Conservation (phyloP, 176 grass and related monocot genomes). For the Luzula sylvatica region DNA sequence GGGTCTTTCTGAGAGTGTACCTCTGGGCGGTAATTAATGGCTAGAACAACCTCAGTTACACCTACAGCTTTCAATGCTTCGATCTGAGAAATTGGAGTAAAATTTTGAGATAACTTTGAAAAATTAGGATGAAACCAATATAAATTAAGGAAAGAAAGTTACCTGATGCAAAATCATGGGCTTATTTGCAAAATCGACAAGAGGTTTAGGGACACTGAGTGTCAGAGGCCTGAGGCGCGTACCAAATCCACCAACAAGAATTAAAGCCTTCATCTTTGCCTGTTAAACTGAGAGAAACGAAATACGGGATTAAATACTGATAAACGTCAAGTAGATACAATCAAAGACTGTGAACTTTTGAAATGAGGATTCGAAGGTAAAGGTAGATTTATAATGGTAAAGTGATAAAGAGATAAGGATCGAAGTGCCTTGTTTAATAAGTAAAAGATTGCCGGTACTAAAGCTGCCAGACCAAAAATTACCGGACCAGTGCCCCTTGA, state of each 20-base stretch:
- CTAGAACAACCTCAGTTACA: slow-evolving; percentile 77
- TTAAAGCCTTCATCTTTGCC: slow-evolving; percentile 74
- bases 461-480: too few species aligned
- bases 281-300: slow-evolving; percentile 4
- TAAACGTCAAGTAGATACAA: background rate
- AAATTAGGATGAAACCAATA: background rate
- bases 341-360: background rate
- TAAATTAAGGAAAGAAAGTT: slow-evolving; percentile 6
- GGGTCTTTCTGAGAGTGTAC: slow-evolving; percentile 13
- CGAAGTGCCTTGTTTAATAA: background rate
- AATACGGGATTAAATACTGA: background rate
- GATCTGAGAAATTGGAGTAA: slow-evolving; percentile 36
- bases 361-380: background rate
- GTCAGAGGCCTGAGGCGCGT: slow-evolving; percentile 79
- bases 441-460: slow-evolving; percentile 14
- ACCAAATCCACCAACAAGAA: slow-evolving; percentile 93
- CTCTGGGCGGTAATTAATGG: slow-evolving; percentile 91
- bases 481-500: too few species aligned
- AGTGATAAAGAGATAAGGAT: slow-evolving; percentile 16
- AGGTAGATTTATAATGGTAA: background rate
- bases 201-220: slow-evolving; percentile 84
- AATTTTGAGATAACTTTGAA: slow-evolving; percentile 1
- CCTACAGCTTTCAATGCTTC: slow-evolving; percentile 81
- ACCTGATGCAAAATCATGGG: slow-evolving; percentile 98
- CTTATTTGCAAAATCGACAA: slow-evolving; percentile 95